Evolutionary conservation across 306 rosid species (phyloP).

Genomic region (Prunus padus): DNA sequence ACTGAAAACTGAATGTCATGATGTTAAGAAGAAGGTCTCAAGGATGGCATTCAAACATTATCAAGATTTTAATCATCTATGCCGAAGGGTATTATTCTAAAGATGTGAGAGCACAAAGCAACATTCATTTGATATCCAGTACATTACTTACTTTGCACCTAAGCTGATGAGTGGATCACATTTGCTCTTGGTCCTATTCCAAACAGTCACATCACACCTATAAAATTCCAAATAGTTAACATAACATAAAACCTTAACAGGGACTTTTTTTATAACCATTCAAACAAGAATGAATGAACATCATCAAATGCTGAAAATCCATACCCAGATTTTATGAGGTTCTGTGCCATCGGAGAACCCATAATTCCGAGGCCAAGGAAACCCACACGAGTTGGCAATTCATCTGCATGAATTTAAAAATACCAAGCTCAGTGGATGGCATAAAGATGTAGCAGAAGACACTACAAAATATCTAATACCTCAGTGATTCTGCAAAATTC

Average conservation of each 20-base stretch:
- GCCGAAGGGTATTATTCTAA: neutral
- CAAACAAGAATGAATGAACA: neutral
- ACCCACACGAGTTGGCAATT: conserved; percentile 54
- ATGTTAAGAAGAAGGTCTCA: neutral
- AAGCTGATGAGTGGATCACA: conserved; percentile 78
- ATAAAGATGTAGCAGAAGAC: neutral
- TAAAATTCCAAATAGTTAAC: conserved; percentile 24
- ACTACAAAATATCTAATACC: neutral
- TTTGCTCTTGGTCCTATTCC: conserved; percentile 94
- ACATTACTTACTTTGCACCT: conserved; percentile 75
- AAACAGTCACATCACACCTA: conserved; percentile 77
- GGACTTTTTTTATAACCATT: neutral
- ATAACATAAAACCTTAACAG: neutral
- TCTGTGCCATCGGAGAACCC: conserved; percentile 95
- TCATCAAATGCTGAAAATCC: neutral
- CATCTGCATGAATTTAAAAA: conserved; percentile 36
- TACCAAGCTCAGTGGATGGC: neutral
- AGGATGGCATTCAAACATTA: neutral
- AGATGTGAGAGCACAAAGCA: neutral
- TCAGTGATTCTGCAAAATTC: neutral
- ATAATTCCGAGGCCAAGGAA: conserved; percentile 92
- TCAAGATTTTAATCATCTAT: neutral
- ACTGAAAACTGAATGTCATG: neutral
- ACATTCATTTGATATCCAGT: neutral
- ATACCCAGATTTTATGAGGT: conserved; percentile 83